Base-by-base conservation (phyloP, 495 filamentous ascomycete genomes). In the Penicillium flavigenum region DNA sequence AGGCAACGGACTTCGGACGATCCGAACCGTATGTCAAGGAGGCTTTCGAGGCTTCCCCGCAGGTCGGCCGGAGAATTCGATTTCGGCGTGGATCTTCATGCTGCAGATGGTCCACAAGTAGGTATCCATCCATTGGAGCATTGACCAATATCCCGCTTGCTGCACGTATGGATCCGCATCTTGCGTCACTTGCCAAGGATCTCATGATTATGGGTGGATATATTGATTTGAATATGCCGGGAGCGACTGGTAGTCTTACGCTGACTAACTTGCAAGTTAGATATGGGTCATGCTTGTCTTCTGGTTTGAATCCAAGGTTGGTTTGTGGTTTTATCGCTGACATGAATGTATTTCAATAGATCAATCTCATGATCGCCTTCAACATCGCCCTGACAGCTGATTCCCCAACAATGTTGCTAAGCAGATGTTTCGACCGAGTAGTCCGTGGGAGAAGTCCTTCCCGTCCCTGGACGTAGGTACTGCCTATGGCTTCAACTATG, bases 121-220 rank as follows among this genome's bases (percentile, higher is more conserved):
- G 47, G 71, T 71, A 39, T 66, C 65, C 3, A 71, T 71, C 22
- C 65, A 68, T 46, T 9, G 73, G 75, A 17, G 64, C 74, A 36
- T 50, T 78, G 54, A 78, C 75, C 41, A 78, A 78, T 52, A 59
- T 78, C 17, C 73, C 73, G 20, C 59, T 73, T 58, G 74, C 75
- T 17, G 68, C 72, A 19, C 69, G 67, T 20, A 69, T 70, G 56
- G 71, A 77, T 56, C 63, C 70, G 32, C 53, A 59, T n/a, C 74
- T 78, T 52, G 71, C 75, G 22, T 58, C 63, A 16, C 56, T 72
- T 19, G 74, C 73, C 22, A 77, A 75, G 58, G 67, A 66, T 12
- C 46, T 77, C 36, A 64, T 74, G 10, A 71, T 75, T 38, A 77
- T 76, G 73, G 69, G 64, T 19, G 74, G 74, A 20, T 73, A 72